phyloP scores from a whole-genome alignment of 2,329 filamentous ascomycete genomes.

The Talaromyces albobiverticillius region DNA sequence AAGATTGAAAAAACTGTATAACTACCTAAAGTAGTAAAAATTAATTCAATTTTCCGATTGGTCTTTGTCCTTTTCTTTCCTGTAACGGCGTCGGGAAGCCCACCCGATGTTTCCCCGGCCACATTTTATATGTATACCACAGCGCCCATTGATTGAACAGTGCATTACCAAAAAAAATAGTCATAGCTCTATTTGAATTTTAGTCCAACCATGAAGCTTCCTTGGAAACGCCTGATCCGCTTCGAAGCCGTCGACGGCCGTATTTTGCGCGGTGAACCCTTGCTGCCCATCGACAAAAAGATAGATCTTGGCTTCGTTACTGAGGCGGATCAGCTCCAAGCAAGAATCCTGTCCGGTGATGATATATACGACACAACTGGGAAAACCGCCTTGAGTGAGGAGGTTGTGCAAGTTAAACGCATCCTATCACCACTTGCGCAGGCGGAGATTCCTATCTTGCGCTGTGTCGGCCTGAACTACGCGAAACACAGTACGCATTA shows the following conservation, averaged over 20 bases:
- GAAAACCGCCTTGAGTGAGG: constrained; percentile 51
- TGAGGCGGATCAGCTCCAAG: constrained; percentile 49
- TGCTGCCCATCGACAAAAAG: constrained; percentile 34
- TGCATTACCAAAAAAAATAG: not conserved
- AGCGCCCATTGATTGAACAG: not conserved
- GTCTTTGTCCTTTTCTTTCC: no score
- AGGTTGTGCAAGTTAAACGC: constrained; percentile 53
- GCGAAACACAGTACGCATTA: constrained; percentile 57
- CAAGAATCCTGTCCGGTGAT: constrained; percentile 50
- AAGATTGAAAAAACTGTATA: no score
- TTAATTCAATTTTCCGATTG: no score
- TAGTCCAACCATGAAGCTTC: not conserved
- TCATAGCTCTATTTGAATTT: not conserved
- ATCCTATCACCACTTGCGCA: constrained; percentile 53
- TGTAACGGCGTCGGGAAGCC: no score
- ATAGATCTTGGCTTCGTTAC: constrained; percentile 49
- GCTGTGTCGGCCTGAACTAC: constrained; percentile 61
- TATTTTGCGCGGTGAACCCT: constrained; percentile 52
- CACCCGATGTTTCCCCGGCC: not conserved
- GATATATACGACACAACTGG: constrained; percentile 50
- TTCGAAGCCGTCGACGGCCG: constrained; percentile 20
- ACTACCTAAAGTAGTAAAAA: no score
- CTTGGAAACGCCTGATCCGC: constrained; percentile 6
- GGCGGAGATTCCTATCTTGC: constrained; percentile 54
- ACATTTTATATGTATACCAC: no score